Base-by-base conservation (phyloP, 805 yeast species). In the Phaffomyces opuntiae region DNA sequence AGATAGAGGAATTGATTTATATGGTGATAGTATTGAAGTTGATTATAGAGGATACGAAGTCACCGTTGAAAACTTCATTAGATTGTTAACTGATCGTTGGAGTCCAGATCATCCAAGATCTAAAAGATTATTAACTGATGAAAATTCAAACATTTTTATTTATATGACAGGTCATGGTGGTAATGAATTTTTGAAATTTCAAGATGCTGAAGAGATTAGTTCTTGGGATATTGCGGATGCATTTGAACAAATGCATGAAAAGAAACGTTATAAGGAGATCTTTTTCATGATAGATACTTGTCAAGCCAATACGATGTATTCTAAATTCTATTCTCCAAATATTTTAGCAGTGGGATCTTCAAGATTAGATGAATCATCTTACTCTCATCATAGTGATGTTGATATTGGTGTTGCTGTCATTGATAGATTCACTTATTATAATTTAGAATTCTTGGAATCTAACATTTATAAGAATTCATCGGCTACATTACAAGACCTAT, bases 131-230 rank as follows among this genome's bases (percentile, higher is more conserved):
- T 68, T 90, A 49, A 88, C 98, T 0, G 98, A 93, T 68, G 97
- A 90, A 62, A 81, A 88, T 61, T 87, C 96, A 29, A 93, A 93
- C 63, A 88, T 93, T 42, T 87, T 93, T 64, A 84, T 93, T 26
- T 93, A 93, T 63, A 74, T 93, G 81, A 93, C 99, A 1, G 99
- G 99, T 24, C 99, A 93, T 65, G 99, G 99, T 24, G 99, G 99
- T 43, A 88, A 90, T 58, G 98, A 93, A 64, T 93, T 93, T 64
- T 75, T 93, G 57, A 93, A 93, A 66, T 93, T 93, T 64, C 99
- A 93, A 68, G 99, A 93, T 62, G 96, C 98, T 11, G 99, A 93
- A 63, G 99, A 93, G 59, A 89, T 93, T 47, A 89, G 96, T 2
- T 81, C 96, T 9, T 83, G 87, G 68, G 99, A 93, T 65, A 77